Conservation (phyloP, 352 stramenopile species). For the Aphanomyces stellatus region DNA sequence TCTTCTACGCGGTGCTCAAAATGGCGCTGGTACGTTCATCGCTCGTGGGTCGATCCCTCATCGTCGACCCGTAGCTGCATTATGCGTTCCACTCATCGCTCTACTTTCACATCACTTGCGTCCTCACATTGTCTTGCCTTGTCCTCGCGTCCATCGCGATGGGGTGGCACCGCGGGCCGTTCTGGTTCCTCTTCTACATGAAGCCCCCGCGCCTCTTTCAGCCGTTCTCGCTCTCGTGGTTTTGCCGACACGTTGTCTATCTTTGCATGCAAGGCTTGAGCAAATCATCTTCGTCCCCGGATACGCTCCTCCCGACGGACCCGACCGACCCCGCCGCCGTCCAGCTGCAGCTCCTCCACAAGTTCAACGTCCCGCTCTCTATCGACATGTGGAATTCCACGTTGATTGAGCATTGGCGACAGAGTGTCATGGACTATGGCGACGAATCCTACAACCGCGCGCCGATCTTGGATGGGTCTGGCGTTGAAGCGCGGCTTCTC, state of each 20-base stretch:
- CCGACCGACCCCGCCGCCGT: neutral
- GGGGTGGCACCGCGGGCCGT: constrained; percentile 12
- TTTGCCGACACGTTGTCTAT: constrained; percentile 7
- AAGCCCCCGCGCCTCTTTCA: constrained; percentile 11
- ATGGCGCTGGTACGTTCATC: constrained; percentile 43
- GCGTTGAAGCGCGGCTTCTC: constrained; percentile 12
- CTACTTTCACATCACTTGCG: constrained; percentile 8
- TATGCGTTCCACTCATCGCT: constrained; percentile 8
- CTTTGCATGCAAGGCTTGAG: constrained; percentile 1
- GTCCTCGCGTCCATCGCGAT: neutral
- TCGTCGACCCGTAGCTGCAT: neutral
- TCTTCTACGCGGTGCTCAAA: constrained; percentile 69
- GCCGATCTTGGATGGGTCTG: neutral
- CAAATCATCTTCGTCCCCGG: neutral
- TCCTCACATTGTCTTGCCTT: neutral
- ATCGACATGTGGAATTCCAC: constrained; percentile 13
- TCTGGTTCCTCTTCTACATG: constrained; percentile 15
- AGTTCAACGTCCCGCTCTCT: neutral
- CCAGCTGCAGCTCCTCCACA: neutral
- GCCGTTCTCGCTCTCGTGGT: neutral
- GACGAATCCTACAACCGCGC: neutral
- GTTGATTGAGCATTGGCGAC: constrained; percentile 16
- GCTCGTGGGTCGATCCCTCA: neutral
- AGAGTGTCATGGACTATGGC: neutral
- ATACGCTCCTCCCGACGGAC: neutral